Percentiles rank a stretch among this genome's conserved stretches.
phyloP scores from a whole-genome alignment of 768 basidiomycete genomes.

The Cyathus striatus region DNA sequence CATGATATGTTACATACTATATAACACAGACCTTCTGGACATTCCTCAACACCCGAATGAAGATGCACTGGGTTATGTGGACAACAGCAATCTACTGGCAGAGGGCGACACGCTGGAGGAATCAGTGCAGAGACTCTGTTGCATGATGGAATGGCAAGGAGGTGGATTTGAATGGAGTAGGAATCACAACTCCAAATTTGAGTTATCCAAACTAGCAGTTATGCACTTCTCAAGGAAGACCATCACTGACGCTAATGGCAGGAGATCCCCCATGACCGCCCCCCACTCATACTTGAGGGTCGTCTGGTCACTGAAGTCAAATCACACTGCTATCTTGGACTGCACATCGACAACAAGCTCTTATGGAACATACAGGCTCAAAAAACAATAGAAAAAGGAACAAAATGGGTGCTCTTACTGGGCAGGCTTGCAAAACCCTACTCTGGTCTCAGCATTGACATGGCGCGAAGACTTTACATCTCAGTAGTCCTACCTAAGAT shows the following conservation, averaged over 20 bases:
- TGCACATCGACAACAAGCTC: too few species aligned
- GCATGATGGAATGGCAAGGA: not conserved
- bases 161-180: not conserved
- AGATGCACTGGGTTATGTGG: constrained; percentile 1
- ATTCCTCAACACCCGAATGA: not conserved
- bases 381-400: too few species aligned
- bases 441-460: too few species aligned
- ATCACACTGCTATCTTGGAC: constrained; percentile 4
- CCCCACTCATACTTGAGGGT: constrained; percentile 9
- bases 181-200: not conserved
- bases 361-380: too few species aligned
- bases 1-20: constrained; percentile 4
- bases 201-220: not conserved
- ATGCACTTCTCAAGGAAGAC: not conserved
- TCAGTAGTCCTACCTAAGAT: constrained; percentile 15
- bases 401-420: not conserved
- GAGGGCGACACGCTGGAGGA: constrained; percentile 1
- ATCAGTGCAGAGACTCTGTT: not conserved
- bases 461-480: constrained; percentile 11
- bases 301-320: constrained; percentile 9
- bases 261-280: not conserved
- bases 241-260: not conserved
- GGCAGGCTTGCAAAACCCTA: constrained; percentile 1
- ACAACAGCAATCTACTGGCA: not conserved
- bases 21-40: constrained; percentile 5